Percentiles rank a stretch among this genome's conserved stretches.
Conservation (phyloP, 1,284 basidiomycete species). For the Irpex sp. region DNA sequence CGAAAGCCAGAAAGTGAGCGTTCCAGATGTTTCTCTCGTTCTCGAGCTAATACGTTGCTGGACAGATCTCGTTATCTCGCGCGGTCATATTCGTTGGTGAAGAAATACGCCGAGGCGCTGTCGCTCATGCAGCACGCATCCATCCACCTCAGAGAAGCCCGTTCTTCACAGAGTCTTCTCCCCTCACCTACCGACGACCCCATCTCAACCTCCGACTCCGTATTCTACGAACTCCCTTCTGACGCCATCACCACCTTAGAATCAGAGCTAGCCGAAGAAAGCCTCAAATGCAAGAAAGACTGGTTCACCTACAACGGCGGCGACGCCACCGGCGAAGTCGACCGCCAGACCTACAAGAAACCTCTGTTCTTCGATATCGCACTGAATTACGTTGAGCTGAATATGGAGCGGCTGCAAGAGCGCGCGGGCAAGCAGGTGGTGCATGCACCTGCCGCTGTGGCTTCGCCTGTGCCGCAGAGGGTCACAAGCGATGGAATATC, state of each 20-base stretch:
- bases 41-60: neutral
- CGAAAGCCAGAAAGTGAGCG: conserved; percentile 65
- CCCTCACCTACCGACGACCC: conserved; percentile 37
- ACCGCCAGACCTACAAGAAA: conserved; percentile 58
- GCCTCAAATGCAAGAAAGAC: conserved; percentile 60
- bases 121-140: conserved; percentile 62
- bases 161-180: conserved; percentile 36
- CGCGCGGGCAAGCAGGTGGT: conserved; percentile 57
- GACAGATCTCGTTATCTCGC: conserved; percentile 67
- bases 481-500: neutral
- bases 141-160: conserved; percentile 67
- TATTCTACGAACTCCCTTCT: conserved; percentile 51
- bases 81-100: conserved; percentile 61
- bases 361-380: conserved; percentile 91
- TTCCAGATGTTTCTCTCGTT: neutral
- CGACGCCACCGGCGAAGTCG: conserved; percentile 28
- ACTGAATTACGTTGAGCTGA: conserved; percentile 85
- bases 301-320: conserved; percentile 80
- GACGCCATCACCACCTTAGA: conserved; percentile 49
- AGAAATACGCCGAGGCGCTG: conserved; percentile 68
- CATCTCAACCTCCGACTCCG: conserved; percentile 33
- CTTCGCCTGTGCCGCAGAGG: conserved; percentile 12
- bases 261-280: conserved; percentile 41
- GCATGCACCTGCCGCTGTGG: conserved; percentile 8
- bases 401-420: conserved; percentile 71